These are phyloP conservation scores for Ramularia collo-cygni DNA, from an alignment of 2,329 filamentous ascomycete species.

Conservation along the genomic window DNA sequence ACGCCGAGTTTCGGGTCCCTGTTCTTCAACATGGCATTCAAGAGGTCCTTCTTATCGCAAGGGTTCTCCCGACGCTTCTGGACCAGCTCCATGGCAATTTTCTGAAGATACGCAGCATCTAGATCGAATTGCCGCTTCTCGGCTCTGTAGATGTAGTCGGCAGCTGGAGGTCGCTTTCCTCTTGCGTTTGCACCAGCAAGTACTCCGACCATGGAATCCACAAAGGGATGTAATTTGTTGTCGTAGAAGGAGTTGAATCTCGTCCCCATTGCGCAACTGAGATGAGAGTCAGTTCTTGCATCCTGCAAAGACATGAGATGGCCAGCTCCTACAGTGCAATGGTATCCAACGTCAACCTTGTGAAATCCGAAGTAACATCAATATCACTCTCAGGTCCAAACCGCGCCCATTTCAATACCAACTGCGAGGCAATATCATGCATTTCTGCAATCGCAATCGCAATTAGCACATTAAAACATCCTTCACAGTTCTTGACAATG, in stretches of 20 bases:
- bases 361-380: constrained; percentile 58
- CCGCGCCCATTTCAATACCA: constrained; percentile 8
- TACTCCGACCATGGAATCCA: constrained; percentile 60
- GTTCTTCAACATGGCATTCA: constrained; percentile 53
- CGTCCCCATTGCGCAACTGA: constrained; percentile 55
- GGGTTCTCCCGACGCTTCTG: constrained; percentile 6
- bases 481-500: too few relatives aligned
- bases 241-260: constrained; percentile 71
- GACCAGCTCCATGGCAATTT: constrained; percentile 8
- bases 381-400: constrained; percentile 50
- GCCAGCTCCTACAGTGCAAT: constrained; percentile 47
- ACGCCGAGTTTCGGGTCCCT: constrained; percentile 58
- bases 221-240: constrained; percentile 62
- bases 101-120: constrained; percentile 6
- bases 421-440: constrained; percentile 6
- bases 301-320: too few relatives aligned
- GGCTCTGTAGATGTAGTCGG: constrained; percentile 13
- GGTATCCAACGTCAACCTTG: constrained; percentile 62
- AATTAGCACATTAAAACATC: too few relatives aligned
- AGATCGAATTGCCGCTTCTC: constrained; percentile 15
- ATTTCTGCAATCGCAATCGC: constrained; percentile 25
- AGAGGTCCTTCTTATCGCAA: constrained; percentile 53
- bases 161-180: constrained; percentile 27
- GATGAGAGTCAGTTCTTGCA: too few relatives aligned
- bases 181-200: constrained; percentile 51